Evolutionary conservation across 305 asterid species (phyloP).

Genomic region (Lippia alba): DNA sequence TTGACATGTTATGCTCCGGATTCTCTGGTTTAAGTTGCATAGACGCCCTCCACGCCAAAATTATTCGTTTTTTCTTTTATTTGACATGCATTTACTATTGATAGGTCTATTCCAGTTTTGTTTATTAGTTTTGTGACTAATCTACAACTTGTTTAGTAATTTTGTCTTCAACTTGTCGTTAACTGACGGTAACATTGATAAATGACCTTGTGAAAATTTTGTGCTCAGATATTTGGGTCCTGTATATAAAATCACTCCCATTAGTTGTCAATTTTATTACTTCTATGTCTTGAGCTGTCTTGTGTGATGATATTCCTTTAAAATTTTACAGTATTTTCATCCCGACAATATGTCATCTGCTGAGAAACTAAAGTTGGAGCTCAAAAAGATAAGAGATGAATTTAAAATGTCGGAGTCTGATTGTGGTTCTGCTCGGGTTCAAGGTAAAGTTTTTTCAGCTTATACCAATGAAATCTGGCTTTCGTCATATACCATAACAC

Average conservation of each 20-base stretch:
- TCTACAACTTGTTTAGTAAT: background rate
- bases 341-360: conserved; percentile 82
- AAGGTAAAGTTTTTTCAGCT: conserved; percentile 65
- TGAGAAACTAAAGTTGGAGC: conserved; percentile 77
- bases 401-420: conserved; percentile 83
- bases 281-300: conserved; percentile 4
- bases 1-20: background rate
- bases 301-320: conserved; percentile 9
- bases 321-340: conserved; percentile 65
- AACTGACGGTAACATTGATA: background rate
- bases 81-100: conserved; percentile 4
- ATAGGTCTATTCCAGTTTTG: background rate
- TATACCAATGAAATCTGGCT: conserved; percentile 49
- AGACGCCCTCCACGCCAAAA: background rate
- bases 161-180: background rate
- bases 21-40: conserved; percentile 23
- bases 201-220: background rate
- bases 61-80: background rate
- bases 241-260: background rate
- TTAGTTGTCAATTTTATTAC: background rate
- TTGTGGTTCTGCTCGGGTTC: conserved; percentile 91
- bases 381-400: conserved; percentile 78
- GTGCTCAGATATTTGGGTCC: background rate
- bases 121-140: background rate
- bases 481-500: background rate